Conservation (phyloP, 495 filamentous ascomycete species). For the Neurospora sp. region DNA sequence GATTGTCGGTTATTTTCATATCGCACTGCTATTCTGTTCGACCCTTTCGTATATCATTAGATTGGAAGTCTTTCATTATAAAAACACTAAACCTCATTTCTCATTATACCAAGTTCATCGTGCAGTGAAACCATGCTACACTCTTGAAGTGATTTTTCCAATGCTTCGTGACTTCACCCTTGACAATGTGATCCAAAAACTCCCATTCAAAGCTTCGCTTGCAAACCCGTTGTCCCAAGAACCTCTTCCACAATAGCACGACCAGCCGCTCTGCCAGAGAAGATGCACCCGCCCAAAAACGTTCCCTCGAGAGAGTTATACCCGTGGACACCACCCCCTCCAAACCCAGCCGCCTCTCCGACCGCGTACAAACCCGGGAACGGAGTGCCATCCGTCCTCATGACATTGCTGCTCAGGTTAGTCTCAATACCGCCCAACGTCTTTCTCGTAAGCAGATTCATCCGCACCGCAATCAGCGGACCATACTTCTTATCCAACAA, state of each 20-base stretch:
- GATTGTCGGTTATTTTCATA: neutral
- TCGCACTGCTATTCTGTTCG: neutral
- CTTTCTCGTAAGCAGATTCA: slow-evolving; percentile 44
- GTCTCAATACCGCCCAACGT: slow-evolving; percentile 46
- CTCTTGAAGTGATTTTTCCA: neutral
- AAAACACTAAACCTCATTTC: neutral
- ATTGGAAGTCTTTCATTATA: neutral
- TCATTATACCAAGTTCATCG: neutral
- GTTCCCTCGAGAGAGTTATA: slow-evolving; percentile 43
- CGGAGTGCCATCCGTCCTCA: slow-evolving; percentile 29
- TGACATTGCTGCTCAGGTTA: slow-evolving; percentile 37
- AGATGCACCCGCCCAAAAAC: slow-evolving; percentile 39
- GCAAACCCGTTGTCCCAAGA: slow-evolving; percentile 8
- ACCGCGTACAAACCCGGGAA: slow-evolving; percentile 42
- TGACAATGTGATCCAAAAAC: neutral
- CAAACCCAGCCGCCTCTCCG: slow-evolving; percentile 45
- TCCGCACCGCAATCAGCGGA: slow-evolving; percentile 39
- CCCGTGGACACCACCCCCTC: slow-evolving; percentile 43
- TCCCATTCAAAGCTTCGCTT: neutral
- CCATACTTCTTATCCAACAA: slow-evolving; percentile 37
- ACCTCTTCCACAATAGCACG: slow-evolving; percentile 33
- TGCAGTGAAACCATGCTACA: neutral
- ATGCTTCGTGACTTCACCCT: neutral
- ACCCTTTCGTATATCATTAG: neutral
- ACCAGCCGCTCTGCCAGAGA: slow-evolving; percentile 39